Evolutionary conservation across 2,329 filamentous ascomycete species (phyloP), one percentile per base, ranked within the genome.

Genomic region (Hymenoscyphus repandus): DNA sequence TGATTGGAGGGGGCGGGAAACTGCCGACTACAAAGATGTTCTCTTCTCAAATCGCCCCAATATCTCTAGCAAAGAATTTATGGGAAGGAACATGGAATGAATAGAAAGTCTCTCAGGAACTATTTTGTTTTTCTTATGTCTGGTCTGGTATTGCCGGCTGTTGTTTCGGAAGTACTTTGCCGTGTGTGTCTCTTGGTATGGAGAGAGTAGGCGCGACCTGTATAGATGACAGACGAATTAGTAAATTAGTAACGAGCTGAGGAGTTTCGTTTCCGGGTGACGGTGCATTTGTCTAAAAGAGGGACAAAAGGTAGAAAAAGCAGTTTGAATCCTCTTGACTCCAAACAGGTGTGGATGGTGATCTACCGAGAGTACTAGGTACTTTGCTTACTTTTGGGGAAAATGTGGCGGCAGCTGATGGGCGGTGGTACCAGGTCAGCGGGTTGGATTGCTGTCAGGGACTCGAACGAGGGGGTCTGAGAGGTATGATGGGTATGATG

Each of bases 371-470:
- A 17, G 15, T 11, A 17, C 12, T 37, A 11, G 34, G 34, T 4
- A 37, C 36, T 27, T 40, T 47, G 45, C 45, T 47, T 47, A 47
- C 45, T 47, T 47, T 20, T 33, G 36, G 27, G 45, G 27, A 12
- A 18, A 37, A 17, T 18, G 33, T 18, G 45, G 17, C 22, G 36
- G 27, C 45, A 40, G 36, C 20, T 39, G 36, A 47, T 11, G 45
- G 30, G 36, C 27, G 34, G 45, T 40, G 22, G 34, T 47, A 40
- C 45, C 45, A 38, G 45, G 34, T 32, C 45, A 47, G 45, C 45
- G 45, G 45, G 22, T 38, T 39, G 32, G n/a, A 12, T 11, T 18
- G 33, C 34, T 38, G 31, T 31, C 4, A 37, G 32, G 34, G 34
- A 37, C 17, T 43, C 12, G 40, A 43, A 31, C 20, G 20, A 43